Evolutionary conservation across 2,329 filamentous ascomycete species (phyloP), one percentile per base, ranked within the genome.

Genomic region (Pseudogymnoascus sp.): DNA sequence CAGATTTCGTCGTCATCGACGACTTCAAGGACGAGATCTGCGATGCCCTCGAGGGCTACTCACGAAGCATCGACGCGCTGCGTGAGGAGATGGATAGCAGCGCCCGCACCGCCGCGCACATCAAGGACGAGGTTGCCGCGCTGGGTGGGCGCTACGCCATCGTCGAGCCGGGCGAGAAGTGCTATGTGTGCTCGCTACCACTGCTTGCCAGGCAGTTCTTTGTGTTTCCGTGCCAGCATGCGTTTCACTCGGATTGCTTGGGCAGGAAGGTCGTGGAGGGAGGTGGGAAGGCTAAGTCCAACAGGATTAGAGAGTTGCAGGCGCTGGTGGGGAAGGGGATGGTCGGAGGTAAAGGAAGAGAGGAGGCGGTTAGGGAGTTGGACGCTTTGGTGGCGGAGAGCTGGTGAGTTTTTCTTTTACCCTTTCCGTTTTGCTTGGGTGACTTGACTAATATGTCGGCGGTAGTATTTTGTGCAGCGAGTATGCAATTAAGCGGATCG

Each of bases 11-110:
- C 23, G 90, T 97, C 61, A 97, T 99, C 66, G 95, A 99, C 73
- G 95, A 97, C 75, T 99, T 99, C 82, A 97, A 97, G 73, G 93
- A 97, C 67, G 95, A 99, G 74, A 97, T 99, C 39, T 99, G 95
- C 77, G 81, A 86, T 0, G 95, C 96, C 0, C 82, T 99, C 1
- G 95, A 99, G 75, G 90, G 96, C 67, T 99, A 99, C 77, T 90
- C 87, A 57, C 88, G 90, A 39, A 91, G 91, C 69, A 99, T 99
- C 68, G 95, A 97, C 71, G 81, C 80, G 1, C 79, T 99, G 40
- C 92, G 93, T 72, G 86, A 88, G 68, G 93, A 97, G 75, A 99
- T 99, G 95, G 95, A 99, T 74, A 91, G 96, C 73, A 91, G 88
- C 4, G 90, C 91, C 8, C 86, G 87, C 66, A 97, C 95, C 12